These are phyloP conservation scores for Lasiodiplodia citricola DNA, from an alignment of 2,329 filamentous ascomycete genomes.

Conservation along the genomic window DNA sequence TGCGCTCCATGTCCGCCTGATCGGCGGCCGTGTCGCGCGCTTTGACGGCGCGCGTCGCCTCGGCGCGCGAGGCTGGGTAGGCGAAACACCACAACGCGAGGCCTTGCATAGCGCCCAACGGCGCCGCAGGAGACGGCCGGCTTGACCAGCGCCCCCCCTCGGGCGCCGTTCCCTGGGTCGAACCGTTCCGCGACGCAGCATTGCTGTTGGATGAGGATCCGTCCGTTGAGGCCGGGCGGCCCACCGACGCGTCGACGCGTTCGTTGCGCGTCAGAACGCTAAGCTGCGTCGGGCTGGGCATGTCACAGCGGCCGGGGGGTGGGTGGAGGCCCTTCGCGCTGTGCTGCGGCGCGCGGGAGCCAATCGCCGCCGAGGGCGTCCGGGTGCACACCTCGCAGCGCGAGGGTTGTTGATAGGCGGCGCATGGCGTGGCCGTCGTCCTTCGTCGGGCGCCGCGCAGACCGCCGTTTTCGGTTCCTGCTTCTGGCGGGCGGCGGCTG, in stretches of 20 bases:
- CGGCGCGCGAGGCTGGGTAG: conserved; percentile 1
- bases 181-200: neutral
- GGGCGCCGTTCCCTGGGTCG: neutral
- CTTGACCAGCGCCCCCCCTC: neutral
- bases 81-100: conserved; percentile 2
- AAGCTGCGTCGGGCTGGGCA: neutral
- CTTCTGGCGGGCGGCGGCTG: conserved; percentile 7
- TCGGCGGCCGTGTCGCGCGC: conserved; percentile 2
- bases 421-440: neutral
- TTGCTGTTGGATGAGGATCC: neutral
- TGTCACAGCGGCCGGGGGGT: neutral
- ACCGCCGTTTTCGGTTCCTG: conserved; percentile 19
- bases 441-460: conserved; percentile 3
- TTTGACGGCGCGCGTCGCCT: neutral
- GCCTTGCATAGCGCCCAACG: conserved; percentile 8
- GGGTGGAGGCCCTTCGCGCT: neutral
- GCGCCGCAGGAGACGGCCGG: neutral
- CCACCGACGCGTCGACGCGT: conserved; percentile 5
- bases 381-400: neutral
- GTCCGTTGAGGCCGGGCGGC: neutral
- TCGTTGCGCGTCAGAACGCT: neutral
- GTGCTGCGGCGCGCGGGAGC: neutral
- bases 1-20: neutral
- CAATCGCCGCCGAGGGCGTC: neutral
- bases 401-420: neutral